Evolutionary conservation across 495 filamentous ascomycete genomes (phyloP).

Genomic region (Neurospora sp.): DNA sequence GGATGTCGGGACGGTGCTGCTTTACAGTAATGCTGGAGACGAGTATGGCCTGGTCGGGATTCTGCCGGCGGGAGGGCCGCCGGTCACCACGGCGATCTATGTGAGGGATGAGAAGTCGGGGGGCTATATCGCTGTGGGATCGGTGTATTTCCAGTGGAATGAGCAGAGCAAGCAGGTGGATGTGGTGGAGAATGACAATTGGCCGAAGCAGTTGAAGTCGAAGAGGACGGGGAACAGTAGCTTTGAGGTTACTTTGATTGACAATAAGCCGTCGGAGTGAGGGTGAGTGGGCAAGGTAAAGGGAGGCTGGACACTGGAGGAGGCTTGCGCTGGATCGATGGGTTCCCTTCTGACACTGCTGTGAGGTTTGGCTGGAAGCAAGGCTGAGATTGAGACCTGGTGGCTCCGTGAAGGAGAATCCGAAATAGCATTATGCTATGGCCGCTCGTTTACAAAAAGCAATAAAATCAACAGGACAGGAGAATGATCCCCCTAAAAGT

Average conservation of each 20-base stretch:
- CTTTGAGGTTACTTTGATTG: slow-evolving; percentile 3
- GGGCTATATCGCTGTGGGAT: background rate
- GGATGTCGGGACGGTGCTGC: background rate
- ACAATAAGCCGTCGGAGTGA: slow-evolving; percentile 3
- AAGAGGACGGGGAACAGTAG: background rate
- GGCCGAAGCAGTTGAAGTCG: slow-evolving; percentile 1
- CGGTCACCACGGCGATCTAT: slow-evolving; percentile 2
- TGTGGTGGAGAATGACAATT: slow-evolving; percentile 2
- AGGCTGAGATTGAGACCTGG: background rate
- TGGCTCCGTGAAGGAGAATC: background rate
- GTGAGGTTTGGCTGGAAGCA: background rate
- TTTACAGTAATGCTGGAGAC: background rate
- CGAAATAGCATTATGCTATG: background rate
- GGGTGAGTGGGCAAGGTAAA: too few species aligned
- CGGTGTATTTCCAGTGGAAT: slow-evolving; percentile 5
- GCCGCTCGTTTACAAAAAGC: background rate
- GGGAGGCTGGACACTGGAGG: background rate
- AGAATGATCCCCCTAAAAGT: background rate
- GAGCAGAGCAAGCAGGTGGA: background rate
- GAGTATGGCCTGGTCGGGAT: background rate
- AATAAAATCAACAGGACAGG: background rate
- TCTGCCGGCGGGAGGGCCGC: background rate
- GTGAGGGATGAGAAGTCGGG: background rate
- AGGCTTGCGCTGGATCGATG: background rate
- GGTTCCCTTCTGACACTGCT: too few species aligned